phyloP scores from a whole-genome alignment of 495 filamentous ascomycete genomes.

The Xylona heveae region DNA sequence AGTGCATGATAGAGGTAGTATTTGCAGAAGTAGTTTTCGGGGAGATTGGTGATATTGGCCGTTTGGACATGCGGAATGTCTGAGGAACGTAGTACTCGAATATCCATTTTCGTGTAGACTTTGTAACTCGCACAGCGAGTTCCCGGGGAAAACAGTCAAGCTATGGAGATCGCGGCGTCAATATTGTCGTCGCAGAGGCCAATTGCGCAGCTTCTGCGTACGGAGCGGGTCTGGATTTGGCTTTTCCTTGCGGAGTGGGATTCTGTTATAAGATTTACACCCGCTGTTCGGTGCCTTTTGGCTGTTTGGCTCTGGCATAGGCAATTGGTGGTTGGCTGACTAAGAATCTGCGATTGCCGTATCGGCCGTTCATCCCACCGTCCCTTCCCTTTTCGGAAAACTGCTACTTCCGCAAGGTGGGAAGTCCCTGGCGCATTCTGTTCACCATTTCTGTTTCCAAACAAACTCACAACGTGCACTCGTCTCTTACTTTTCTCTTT shows the following conservation, averaged over 20 bases:
- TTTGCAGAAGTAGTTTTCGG: slow-evolving; percentile 99
- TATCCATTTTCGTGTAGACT: slow-evolving; percentile 36
- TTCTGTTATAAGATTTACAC: too few relatives aligned
- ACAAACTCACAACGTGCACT: too few relatives aligned
- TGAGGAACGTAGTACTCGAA: slow-evolving; percentile 46
- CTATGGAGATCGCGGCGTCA: background rate
- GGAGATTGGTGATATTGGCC: slow-evolving; percentile 95
- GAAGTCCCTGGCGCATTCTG: too few relatives aligned
- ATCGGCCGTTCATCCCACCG: too few relatives aligned
- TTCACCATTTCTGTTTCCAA: too few relatives aligned
- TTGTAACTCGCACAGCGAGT: background rate
- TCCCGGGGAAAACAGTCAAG: background rate
- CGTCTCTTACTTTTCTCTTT: too few relatives aligned
- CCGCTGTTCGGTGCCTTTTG: background rate
- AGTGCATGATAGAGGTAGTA: slow-evolving; percentile 99
- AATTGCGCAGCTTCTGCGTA: background rate
- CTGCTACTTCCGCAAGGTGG: too few relatives aligned
- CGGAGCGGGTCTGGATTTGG: background rate
- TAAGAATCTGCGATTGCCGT: too few relatives aligned
- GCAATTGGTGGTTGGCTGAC: too few relatives aligned
- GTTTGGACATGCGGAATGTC: slow-evolving; percentile 92
- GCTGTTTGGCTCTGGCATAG: too few relatives aligned
- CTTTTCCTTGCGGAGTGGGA: background rate
- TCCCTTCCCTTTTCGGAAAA: too few relatives aligned
- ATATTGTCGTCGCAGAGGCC: background rate